Conservation (phyloP, 2,329 filamentous ascomycete genomes). For the Pseudocercospora macadamiae region DNA sequence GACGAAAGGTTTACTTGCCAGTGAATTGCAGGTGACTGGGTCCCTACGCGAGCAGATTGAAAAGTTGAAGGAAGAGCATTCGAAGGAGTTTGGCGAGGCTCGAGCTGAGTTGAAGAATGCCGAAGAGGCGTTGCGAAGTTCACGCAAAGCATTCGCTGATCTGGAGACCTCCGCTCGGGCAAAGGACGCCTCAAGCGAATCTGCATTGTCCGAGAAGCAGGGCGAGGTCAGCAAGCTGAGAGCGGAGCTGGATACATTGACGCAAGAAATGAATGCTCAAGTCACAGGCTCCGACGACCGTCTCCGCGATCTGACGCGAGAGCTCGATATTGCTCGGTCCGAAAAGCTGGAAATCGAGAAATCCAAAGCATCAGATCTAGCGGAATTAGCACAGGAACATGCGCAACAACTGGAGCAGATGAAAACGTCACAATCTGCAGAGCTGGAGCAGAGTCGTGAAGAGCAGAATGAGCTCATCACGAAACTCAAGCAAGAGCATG, state of each 20-base stretch:
- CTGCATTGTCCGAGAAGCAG: not conserved
- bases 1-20: not conserved
- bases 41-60: constrained; percentile 1
- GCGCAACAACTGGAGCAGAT: not conserved
- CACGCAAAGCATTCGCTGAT: not conserved
- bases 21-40: constrained; percentile 3
- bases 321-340: not conserved
- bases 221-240: not conserved
- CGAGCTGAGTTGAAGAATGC: not conserved
- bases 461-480: too few species aligned
- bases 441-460: not conserved
- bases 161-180: constrained; percentile 4
- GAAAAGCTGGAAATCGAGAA: constrained; percentile 17
- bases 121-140: constrained; percentile 9
- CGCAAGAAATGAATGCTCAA: not conserved
- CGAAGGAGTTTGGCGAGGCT: not conserved
- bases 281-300: not conserved
- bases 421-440: not conserved
- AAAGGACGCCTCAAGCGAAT: not conserved
- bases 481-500: too few species aligned
- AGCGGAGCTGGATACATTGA: not conserved
- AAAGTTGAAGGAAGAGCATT: not conserved
- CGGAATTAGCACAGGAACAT: not conserved
- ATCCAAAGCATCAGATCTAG: not conserved
- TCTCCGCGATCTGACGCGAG: not conserved